Base-by-base conservation (phyloP, 2,329 filamentous ascomycete genomes). In the Curvularia hawaiiensis region DNA sequence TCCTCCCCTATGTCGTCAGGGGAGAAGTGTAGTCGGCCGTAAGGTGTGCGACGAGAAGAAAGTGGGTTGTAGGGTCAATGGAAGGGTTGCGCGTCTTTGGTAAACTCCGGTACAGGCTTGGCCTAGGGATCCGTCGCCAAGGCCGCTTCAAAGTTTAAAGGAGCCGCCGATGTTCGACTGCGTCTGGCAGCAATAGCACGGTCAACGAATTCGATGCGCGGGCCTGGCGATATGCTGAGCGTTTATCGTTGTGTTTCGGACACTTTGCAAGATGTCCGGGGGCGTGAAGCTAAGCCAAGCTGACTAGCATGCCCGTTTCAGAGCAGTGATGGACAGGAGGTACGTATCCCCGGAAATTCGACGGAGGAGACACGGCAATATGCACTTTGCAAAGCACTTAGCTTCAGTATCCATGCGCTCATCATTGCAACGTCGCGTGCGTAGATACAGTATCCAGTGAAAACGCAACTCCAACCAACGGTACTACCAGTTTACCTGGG, bases 121-220 rank as follows among this genome's bases (percentile, higher is more conserved):
- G 68, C 69, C 63, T 48, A 52, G 59, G 65, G 63, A 65, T 68
- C 65, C 67, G 66, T 69, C 67, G 72, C 68, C 71, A 74, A 72
- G 70, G 64, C 66, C 68, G 72, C 70, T 65, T 69, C 73, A 67
- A 64, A 60, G 63, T 69, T 61, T 54, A 51, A 61, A 62, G 56
- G 64, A 56, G 51, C 61, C 60, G 57, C 59, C 60, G 62, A 65
- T 59, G 59, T 53, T 64, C 60, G 31, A 66, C 69, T 62, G 65
- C 67, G 65, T 62, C 58, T 43, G 41, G 52, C 58, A 61, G 62
- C 64, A 61, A 64, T 60, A 60, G 56, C 56, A 57, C 59, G 59
- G 63, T 59, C 64, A 69, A 72, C 66, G 60, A 62, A 65, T 53
- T 59, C 48, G 52, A 62, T 52, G 61, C 54, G 58, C 56, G 53